Conservation (phyloP, 345 rosid genomes). For the Bruguiera sexangula region DNA sequence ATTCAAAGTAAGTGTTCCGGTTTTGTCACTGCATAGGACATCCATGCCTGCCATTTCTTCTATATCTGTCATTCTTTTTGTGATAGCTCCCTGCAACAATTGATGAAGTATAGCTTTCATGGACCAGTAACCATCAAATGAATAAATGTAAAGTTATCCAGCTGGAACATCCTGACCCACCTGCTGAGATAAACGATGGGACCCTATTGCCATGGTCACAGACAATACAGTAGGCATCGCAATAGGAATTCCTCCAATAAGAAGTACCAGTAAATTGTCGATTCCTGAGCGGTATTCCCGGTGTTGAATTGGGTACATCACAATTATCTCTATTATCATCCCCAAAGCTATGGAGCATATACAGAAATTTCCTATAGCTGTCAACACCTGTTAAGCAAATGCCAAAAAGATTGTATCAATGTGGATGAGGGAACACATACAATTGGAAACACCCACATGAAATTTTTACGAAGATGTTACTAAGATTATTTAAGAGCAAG, state of each 20-base stretch:
- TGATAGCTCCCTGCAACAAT: not conserved
- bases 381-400: too few relatives aligned
- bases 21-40: conserved; percentile 72
- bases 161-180: conserved; percentile 20
- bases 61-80: conserved; percentile 61
- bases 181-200: conserved; percentile 63
- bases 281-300: too few relatives aligned
- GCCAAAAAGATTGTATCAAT: too few relatives aligned
- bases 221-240: conserved; percentile 76
- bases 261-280: too few relatives aligned
- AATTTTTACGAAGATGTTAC: too few relatives aligned
- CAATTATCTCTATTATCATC: too few relatives aligned
- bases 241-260: conserved; percentile 59
- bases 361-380: too few relatives aligned
- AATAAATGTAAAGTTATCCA: not conserved
- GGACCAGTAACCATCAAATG: conserved; percentile 4
- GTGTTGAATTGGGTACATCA: too few relatives aligned
- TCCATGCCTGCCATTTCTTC: conserved; percentile 81
- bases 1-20: conserved; percentile 53
- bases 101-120: not conserved
- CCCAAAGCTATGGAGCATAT: too few relatives aligned
- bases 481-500: conserved; percentile 44
- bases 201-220: conserved; percentile 71
- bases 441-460: too few relatives aligned
- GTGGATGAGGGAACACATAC: too few relatives aligned